Evolutionary conservation across 2,329 filamentous ascomycete genomes (phyloP).

Genomic region (Lachnum nothofagi): DNA sequence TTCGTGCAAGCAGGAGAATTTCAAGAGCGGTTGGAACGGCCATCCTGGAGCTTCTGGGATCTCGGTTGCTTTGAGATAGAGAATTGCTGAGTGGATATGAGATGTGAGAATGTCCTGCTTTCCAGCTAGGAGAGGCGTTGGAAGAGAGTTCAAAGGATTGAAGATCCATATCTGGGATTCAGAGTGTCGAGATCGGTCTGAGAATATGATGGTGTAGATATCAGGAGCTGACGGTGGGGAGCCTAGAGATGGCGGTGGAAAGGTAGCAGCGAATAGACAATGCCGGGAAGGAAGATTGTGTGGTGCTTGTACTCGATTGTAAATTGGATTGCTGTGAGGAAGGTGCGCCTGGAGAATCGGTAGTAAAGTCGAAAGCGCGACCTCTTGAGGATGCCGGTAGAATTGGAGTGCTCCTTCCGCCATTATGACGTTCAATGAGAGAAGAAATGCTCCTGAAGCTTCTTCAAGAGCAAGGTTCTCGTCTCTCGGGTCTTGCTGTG

Average conservation of each 20-base stretch:
- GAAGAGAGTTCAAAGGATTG: slow-evolving; percentile 21
- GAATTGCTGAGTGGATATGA: slow-evolving; percentile 16
- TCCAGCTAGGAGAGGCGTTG: slow-evolving; percentile 6
- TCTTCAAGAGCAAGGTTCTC: too few relatives aligned
- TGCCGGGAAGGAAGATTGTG: slow-evolving; percentile 26
- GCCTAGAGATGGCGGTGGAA: slow-evolving; percentile 11
- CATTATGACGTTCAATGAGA: too few relatives aligned
- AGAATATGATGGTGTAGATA: slow-evolving; percentile 28
- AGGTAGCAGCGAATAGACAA: slow-evolving; percentile 30
- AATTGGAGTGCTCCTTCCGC: slow-evolving; percentile 5
- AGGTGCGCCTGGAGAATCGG: slow-evolving; percentile 22
- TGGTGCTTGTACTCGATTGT: slow-evolving; percentile 28
- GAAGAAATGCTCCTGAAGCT: too few relatives aligned
- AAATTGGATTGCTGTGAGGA: slow-evolving; percentile 26
- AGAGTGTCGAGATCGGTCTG: slow-evolving; percentile 26
- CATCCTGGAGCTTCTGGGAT: slow-evolving; percentile 30
- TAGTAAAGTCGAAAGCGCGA: slow-evolving; percentile 19
- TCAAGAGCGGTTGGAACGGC: slow-evolving; percentile 26
- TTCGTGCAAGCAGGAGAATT: slow-evolving; percentile 24
- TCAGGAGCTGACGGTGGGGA: slow-evolving; percentile 7
- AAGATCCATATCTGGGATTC: slow-evolving; percentile 32
- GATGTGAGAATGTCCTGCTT: slow-evolving; percentile 8
- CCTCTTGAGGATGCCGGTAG: slow-evolving; percentile 17
- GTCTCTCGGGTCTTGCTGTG: too few relatives aligned
- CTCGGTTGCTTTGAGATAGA: slow-evolving; percentile 19